Base-by-base conservation (phyloP, 371 early-diverging fungal genomes). In the Apophysomyces elegans region DNA sequence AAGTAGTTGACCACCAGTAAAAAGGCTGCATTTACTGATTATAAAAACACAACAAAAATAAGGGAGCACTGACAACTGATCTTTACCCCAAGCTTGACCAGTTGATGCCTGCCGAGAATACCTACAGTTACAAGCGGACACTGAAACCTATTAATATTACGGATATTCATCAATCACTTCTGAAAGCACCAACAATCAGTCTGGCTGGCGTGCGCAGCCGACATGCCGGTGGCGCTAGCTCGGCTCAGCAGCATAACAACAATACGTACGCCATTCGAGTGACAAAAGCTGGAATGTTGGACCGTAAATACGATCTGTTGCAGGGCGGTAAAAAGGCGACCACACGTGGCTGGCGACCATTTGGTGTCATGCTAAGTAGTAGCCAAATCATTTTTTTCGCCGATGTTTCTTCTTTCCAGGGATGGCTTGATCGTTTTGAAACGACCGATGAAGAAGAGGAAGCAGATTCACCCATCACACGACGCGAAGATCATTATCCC, bases 321-420 rank as follows among this genome's bases (percentile, higher is more conserved):
- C 89, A 88, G 38, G 78, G 86, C 35, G 91, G 91, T n/a, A 86
- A 85, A 60, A 88, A 87, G 47, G 86, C 90, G 9, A 82, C 85
- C 2, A 80, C 86, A 41, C 84, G 93, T 7, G 83, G 88, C 35
- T 93, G 93, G 93, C 81, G 90, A 74, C 84, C 88, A 5, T 83
- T 89, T 56, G 91, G 92, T 61, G 84, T 91, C 47, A 88, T 92
- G 13, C 70, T 93, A 44, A 89, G 90, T 67, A 93, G 93, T 32
- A 90, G 88, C 45, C 91, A 92, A 60, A 77, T 93, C 61, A 83
- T 92, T 56, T 86, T 93, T 56, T 92, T 93, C 71, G 78, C 82
- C 3, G 89, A 88, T 50, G 58, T 83, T 7, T 59, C 76, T 7
- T 59, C 79, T 4, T 83, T 77, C 50, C 79, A 79, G 54, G 47